phyloP scores from a whole-genome alignment of 768 basidiomycete species.

The Trametes coccinea region DNA sequence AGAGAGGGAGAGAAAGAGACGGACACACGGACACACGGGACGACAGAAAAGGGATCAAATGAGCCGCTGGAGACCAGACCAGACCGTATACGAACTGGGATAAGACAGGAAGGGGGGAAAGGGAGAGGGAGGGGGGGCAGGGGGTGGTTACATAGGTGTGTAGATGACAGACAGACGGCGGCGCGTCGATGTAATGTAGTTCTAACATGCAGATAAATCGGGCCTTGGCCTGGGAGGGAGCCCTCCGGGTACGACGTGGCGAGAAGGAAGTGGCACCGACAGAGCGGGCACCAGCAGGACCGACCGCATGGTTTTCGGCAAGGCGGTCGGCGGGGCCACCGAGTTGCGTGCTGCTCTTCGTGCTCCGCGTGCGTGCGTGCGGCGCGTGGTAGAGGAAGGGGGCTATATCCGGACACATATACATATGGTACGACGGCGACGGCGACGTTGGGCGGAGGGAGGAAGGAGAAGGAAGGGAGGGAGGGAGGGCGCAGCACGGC shows the following conservation, averaged over 20 bases:
- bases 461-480: slow-evolving; percentile 5
- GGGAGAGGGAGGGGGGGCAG: neutral
- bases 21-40: no score
- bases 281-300: neutral
- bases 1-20: neutral
- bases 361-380: neutral
- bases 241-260: neutral
- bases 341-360: neutral
- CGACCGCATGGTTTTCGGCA: no score
- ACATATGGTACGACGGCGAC: slow-evolving; percentile 9
- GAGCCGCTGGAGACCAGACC: neutral
- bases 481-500: slow-evolving; percentile 8
- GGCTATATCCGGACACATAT: neutral
- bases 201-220: slow-evolving; percentile 18
- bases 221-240: neutral
- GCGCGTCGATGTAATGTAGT: slow-evolving; percentile 6
- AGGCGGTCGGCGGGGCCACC: neutral
- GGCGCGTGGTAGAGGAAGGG: neutral
- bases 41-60: neutral
- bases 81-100: neutral
- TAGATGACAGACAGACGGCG: slow-evolving; percentile 11
- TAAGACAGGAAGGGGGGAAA: neutral
- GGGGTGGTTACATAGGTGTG: slow-evolving; percentile 15
- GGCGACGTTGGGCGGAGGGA: neutral
- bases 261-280: neutral